Base-by-base conservation (phyloP, 176 grass and related monocot genomes). In the Ensete ventricosum region DNA sequence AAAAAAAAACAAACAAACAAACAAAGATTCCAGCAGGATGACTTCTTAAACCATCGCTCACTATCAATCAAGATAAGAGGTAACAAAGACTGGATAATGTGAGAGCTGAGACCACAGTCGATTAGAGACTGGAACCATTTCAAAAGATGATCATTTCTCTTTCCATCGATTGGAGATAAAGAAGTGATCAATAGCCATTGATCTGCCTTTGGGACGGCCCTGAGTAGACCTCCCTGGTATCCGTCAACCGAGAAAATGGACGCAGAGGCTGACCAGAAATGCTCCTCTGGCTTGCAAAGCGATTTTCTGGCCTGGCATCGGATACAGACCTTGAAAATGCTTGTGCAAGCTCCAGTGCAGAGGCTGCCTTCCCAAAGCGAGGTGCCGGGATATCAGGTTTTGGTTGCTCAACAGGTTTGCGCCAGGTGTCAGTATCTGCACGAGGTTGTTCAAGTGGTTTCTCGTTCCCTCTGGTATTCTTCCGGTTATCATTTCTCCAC, bases 251-350 rank as follows among this genome's bases (percentile, higher is more conserved):
- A 75, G 91, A 82, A 80, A 89, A 87, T 26, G 80, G 79, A 53
- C 79, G 73, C 73, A 87, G 87, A 68, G 85, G 73, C 83, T 84
- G 76, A 54, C 74, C 48, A 3, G 78, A 50, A 52, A 80, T 48
- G 48, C 57, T 64, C 69, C 57, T 64, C 8, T 72, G 57, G 69
- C 6, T 80, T 52, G 83, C 81, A 51, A 84, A 76, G 43, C 62
- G 74, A 21, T 74, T 91, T 57, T 79, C 65, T 9, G 85, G 74
- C 70, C 73, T 53, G 2, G 50, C 83, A 89, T 84, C 86, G 11
- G 94, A 82, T 63, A 80, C 85, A 48, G 88, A 82, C 53, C 88
- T 89, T 26, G 96, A 99, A 80, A 99, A 99, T 62, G 96, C 96
- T 76, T 94, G 86, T 16, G 96, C 91, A 53, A 99, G 88, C 81